These are phyloP conservation scores for Erodium trifolium DNA, from an alignment of 441 rosid species.

Conservation along the genomic window DNA sequence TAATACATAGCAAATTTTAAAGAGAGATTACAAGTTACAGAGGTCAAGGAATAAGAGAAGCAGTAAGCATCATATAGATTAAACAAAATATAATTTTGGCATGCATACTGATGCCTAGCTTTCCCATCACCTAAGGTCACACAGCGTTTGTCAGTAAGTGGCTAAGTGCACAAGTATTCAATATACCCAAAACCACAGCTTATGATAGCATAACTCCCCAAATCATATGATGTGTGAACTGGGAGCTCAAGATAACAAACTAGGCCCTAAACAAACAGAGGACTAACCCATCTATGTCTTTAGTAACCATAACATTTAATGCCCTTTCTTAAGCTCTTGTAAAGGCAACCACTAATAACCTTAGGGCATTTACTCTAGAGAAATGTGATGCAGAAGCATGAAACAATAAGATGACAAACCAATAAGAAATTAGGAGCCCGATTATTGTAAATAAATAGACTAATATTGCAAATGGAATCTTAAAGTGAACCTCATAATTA, in stretches of 20 bases:
- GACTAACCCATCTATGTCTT: neutral
- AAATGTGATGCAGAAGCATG: no score
- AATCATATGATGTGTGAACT: neutral
- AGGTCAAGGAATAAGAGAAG: conserved; percentile 1
- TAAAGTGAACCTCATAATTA: conserved; percentile 65
- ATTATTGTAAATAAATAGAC: neutral
- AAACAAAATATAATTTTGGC: neutral
- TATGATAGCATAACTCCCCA: neutral
- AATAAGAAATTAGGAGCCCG: neutral
- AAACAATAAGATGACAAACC: neutral
- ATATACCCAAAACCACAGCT: neutral
- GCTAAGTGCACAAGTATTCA: neutral
- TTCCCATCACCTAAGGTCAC: neutral
- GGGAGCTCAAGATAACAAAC: neutral
- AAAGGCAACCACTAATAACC: neutral
- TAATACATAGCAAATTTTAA: conserved; percentile 2
- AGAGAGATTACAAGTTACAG: neutral
- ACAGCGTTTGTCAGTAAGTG: neutral
- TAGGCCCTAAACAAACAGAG: neutral
- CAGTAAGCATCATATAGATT: neutral
- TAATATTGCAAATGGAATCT: conserved; percentile 8
- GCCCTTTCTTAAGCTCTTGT: neutral
- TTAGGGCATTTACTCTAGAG: no score
- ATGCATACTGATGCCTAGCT: neutral
- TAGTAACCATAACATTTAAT: neutral